phyloP scores from a whole-genome alignment of 1,139 yeast genomes.

The Starmera stellimalicola region DNA sequence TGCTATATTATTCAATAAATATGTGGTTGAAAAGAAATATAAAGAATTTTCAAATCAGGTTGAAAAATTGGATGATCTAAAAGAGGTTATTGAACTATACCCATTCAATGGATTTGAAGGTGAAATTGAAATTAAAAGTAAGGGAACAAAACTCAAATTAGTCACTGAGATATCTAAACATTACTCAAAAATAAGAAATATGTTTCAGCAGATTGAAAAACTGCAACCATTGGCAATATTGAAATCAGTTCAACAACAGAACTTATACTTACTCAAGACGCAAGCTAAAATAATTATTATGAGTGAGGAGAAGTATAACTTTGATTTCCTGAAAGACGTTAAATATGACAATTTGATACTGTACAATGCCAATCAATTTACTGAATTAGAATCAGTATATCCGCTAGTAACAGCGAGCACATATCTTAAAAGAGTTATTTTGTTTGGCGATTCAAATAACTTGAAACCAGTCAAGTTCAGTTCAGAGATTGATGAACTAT shows the following conservation, averaged over 20 bases:
- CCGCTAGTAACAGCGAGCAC: conserved; percentile 16
- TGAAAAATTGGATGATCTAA: conserved; percentile 3
- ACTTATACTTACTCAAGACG: conserved; percentile 18
- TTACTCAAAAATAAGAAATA: conserved; percentile 13
- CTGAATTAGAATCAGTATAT: conserved; percentile 24
- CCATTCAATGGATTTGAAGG: conserved; percentile 20
- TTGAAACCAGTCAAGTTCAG: conserved; percentile 5
- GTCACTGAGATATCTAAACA: background rate
- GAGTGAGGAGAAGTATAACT: conserved; percentile 6
- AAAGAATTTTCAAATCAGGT: conserved; percentile 14
- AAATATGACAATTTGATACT: conserved; percentile 23
- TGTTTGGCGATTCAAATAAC: conserved; percentile 25
- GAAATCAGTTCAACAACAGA: conserved; percentile 12
- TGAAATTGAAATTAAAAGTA: background rate
- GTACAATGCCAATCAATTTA: conserved; percentile 26
- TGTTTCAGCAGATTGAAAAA: conserved; percentile 23
- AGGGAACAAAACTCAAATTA: background rate
- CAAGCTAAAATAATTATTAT: conserved; percentile 25
- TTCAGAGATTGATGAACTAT: background rate
- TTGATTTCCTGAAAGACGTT: conserved; percentile 3
- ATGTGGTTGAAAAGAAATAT: conserved; percentile 28
- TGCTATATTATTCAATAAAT: conserved; percentile 28
- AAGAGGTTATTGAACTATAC: conserved; percentile 13
- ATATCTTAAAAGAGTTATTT: conserved; percentile 19
- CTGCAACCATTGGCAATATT: conserved; percentile 26